Evolutionary conservation across 495 filamentous ascomycete species (phyloP), one percentile per base, ranked within the genome.

Genomic region (Cetradonia linearis): DNA sequence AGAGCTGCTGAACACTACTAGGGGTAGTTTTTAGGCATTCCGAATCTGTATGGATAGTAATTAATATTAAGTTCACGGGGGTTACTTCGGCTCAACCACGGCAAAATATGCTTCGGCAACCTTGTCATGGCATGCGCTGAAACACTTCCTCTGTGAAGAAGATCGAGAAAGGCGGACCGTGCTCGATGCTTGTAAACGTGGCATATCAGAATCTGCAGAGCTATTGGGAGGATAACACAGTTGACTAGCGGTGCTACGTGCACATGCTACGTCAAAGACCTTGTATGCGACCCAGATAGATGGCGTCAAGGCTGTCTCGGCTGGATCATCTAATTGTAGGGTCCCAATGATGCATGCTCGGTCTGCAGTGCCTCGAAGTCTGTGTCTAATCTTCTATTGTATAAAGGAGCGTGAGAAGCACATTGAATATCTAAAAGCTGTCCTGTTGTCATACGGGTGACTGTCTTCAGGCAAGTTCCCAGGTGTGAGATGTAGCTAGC

Each of bases 51-150:
- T 46, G 38, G 38, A 40, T 6, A n/a, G 38, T n/a, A 10, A 46
- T 23, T 3, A 46, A n/a, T n/a, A n/a, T n/a, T n/a, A n/a, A n/a
- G n/a, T 23, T 46, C 0, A 20, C 42, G 20, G 20, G 42, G 20
- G n/a, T n/a, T n/a, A n/a, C 13, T 23, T 20, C 42, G 42, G 42
- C 42, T 46, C 20, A 46, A 46, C 42, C 20, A n/a, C 42, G 42
- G n/a, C 42, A 23, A 46, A 46, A 46, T 25, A 46, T 46, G 42
- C 42, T 46, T 46, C 42, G 42, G 42, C 42, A 46, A 25, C 42
- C 42, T 46, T 46, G 42, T 20, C 36, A 38, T 38, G 36, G 11
- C 20, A 23, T 46, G 42, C n/a, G 20, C 42, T 46, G 42, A 46
- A 46, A 46, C 42, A 46, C 42, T 46, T 46, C 25, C n/a, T 11